A percentile compares a stretch with the other conserved stretches of the same genome.
Evolutionary conservation across 2,329 filamentous ascomycete genomes (phyloP).

Genomic region (Penicillium nordicum): DNA sequence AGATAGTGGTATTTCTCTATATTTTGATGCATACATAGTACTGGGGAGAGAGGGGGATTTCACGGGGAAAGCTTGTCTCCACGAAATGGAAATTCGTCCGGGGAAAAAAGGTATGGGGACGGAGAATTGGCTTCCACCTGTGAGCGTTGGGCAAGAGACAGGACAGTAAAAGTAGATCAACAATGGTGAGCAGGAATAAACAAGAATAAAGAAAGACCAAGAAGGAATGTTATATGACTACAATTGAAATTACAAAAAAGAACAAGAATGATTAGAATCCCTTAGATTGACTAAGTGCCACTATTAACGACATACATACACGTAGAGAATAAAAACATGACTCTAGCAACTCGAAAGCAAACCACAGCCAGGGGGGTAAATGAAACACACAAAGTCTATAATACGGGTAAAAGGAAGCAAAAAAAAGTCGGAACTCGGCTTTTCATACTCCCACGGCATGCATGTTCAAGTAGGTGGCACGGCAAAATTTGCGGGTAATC

Average conservation of each 20-base stretch:
- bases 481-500: constrained; percentile 25
- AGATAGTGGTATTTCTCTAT: constrained; percentile 1
- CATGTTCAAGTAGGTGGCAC: constrained; percentile 28
- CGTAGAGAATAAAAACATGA: constrained; percentile 36
- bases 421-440: constrained; percentile 11
- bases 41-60: not conserved
- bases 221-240: too few relatives aligned
- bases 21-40: not conserved
- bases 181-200: not conserved
- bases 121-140: constrained; percentile 28
- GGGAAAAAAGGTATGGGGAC: constrained; percentile 6
- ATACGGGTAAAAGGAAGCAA: constrained; percentile 31
- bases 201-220: too few relatives aligned
- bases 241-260: not conserved
- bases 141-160: constrained; percentile 5
- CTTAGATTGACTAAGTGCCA: constrained; percentile 39
- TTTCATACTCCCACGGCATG: constrained; percentile 23
- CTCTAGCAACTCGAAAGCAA: constrained; percentile 32
- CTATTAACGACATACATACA: constrained; percentile 44
- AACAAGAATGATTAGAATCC: constrained; percentile 27
- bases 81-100: constrained; percentile 13
- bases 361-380: constrained; percentile 25
- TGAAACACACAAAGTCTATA: constrained; percentile 38
- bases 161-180: not conserved
- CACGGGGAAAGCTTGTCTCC: constrained; percentile 13